Conservation (phyloP, 2,329 filamentous ascomycete species). For the Aspergillus pseudoglaucus region DNA sequence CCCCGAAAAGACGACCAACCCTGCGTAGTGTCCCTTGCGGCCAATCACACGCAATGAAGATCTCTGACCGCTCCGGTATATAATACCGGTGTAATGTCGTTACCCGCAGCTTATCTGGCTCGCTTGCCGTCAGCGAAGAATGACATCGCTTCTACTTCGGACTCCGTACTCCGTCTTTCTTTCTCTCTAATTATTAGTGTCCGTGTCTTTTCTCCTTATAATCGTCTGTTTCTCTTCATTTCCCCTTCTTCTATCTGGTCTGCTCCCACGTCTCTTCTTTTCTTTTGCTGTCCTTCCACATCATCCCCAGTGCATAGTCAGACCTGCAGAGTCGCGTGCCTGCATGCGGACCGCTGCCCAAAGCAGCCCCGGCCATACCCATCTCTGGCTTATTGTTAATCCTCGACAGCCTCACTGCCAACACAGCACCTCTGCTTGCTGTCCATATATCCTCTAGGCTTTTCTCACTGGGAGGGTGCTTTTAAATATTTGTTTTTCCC, state of each 20-base stretch:
- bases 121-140: too few relatives aligned
- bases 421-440: constrained; percentile 9
- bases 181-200: too few relatives aligned
- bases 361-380: neutral
- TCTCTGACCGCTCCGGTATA: neutral
- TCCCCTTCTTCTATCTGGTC: neutral
- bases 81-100: neutral
- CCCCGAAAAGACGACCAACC: neutral
- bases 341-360: constrained; percentile 7
- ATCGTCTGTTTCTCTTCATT: neutral
- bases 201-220: neutral
- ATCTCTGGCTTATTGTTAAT: too few relatives aligned
- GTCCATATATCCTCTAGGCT: neutral
- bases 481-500: neutral
- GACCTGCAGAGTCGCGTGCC: constrained; percentile 16
- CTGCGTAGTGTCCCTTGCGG: neutral
- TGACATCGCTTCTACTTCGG: too few relatives aligned
- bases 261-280: neutral
- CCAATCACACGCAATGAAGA: neutral
- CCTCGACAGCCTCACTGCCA: constrained; percentile 8
- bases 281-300: neutral
- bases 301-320: neutral
- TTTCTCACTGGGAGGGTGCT: neutral
- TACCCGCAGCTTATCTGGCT: neutral
- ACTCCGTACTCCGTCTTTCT: too few relatives aligned